A percentile compares a stretch with the other conserved stretches of the same genome.
phyloP scores from a whole-genome alignment of 306 rosid species.

The Inga leiocalycina region DNA sequence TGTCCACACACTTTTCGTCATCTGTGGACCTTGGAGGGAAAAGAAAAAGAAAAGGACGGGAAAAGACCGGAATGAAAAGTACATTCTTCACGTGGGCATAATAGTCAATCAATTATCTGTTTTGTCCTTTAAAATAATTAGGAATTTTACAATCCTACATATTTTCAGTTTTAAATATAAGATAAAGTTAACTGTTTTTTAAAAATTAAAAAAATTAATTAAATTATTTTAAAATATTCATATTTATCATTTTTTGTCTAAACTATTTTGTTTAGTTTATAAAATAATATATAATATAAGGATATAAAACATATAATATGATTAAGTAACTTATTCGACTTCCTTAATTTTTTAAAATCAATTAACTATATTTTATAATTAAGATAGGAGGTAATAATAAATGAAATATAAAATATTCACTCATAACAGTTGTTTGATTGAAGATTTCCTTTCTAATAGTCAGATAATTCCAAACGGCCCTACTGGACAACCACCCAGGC shows the following conservation, averaged over 20 bases:
- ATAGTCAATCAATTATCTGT: neutral
- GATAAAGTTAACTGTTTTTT: too few relatives aligned
- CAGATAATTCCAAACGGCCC: constrained; percentile 60
- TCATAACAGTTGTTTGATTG: neutral
- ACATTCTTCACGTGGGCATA: neutral
- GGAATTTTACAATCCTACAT: neutral
- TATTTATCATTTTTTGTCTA: too few relatives aligned
- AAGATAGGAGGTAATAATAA: neutral
- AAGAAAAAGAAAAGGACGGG: neutral
- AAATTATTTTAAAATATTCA: too few relatives aligned
- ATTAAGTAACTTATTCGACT: too few relatives aligned
- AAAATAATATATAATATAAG: too few relatives aligned
- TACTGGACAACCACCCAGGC: constrained; percentile 50
- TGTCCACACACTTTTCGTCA: neutral
- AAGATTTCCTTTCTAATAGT: constrained; percentile 24
- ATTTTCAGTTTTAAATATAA: too few relatives aligned
- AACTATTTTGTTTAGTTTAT: too few relatives aligned
- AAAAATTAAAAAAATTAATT: too few relatives aligned
- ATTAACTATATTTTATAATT: too few relatives aligned
- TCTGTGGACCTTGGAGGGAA: neutral
- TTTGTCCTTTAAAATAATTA: neutral
- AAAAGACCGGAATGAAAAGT: too few relatives aligned
- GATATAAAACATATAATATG: too few relatives aligned
- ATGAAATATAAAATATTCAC: neutral
- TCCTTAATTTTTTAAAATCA: too few relatives aligned